A percentile compares a stretch with the other conserved stretches of the same genome.
Conservation (phyloP, 179 eudicot genomes). For the Gypsophila paniculata region DNA sequence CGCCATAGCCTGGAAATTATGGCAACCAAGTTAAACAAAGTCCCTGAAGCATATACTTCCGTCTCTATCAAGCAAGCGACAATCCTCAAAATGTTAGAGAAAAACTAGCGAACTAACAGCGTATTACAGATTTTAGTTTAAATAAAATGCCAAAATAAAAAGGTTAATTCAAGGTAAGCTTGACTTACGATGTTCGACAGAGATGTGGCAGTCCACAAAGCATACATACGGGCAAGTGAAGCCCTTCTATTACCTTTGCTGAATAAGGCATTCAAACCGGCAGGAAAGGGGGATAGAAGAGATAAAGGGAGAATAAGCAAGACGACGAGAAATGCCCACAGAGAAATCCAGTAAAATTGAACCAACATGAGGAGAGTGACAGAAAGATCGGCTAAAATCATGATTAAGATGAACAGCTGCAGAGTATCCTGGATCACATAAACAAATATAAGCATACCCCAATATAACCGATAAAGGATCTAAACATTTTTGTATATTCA, state of each 20-base stretch:
- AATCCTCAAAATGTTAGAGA: neutral
- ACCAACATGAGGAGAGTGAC: slow-evolving; percentile 66
- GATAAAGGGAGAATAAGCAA: slow-evolving; percentile 81
- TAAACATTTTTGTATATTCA: neutral
- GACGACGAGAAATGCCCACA: slow-evolving; percentile 71
- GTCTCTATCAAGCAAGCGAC: neutral
- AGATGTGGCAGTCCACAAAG: slow-evolving; percentile 80
- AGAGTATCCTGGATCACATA: slow-evolving; percentile 59
- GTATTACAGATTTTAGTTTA: neutral
- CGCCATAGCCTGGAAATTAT: slow-evolving; percentile 56
- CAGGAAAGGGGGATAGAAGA: slow-evolving; percentile 73
- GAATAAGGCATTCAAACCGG: slow-evolving; percentile 79
- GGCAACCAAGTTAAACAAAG: slow-evolving; percentile 9
- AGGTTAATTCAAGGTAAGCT: neutral
- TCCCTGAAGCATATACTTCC: neutral
- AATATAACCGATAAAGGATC: neutral
- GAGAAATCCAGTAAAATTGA: slow-evolving; percentile 75
- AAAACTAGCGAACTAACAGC: neutral
- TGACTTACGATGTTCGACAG: slow-evolving; percentile 67
- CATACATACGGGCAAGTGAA: slow-evolving; percentile 79
- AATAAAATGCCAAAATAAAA: neutral
- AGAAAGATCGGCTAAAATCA: slow-evolving; percentile 72
- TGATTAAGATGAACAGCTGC: slow-evolving; percentile 64
- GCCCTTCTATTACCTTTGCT: slow-evolving; percentile 68
- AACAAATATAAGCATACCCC: slow-evolving; percentile 12